A percentile compares a stretch with the other conserved stretches of the same genome.
Evolutionary conservation across 176 grass and related monocot species (phyloP).

Genomic region (Aegilops tauschii): DNA sequence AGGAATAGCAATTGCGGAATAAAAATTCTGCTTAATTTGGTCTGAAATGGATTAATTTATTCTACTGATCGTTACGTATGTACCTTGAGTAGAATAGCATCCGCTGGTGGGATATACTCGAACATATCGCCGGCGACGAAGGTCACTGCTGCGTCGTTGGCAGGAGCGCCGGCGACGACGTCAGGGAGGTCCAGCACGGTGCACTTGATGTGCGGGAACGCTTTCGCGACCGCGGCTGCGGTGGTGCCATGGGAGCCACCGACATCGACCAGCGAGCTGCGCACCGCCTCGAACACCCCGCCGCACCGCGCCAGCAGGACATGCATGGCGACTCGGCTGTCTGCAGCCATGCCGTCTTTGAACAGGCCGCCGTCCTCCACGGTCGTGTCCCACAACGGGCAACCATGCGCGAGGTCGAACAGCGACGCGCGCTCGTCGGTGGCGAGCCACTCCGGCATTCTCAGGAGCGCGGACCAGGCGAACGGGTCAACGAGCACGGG

Average conservation of each 20-base stretch:
- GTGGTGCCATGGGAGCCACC: not conserved
- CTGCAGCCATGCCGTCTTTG: not conserved
- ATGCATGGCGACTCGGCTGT: not conserved
- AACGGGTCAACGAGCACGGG: not conserved
- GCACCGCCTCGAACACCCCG: not conserved
- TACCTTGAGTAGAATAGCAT: not conserved
- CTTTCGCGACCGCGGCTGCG: not conserved
- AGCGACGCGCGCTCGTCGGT: not conserved
- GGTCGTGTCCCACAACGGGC: not conserved
- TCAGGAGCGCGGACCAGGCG: not conserved
- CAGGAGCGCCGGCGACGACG: not conserved
- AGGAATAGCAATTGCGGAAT: not conserved
- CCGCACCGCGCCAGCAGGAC: not conserved
- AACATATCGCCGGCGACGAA: not conserved
- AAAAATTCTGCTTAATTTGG: too few relatives aligned
- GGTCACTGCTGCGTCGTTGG: not conserved
- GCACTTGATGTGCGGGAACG: not conserved
- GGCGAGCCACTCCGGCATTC: conserved; percentile 14
- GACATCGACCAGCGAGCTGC: not conserved
- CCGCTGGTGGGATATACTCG: not conserved
- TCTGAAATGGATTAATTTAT: too few relatives aligned
- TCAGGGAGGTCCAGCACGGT: not conserved
- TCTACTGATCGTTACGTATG: not conserved
- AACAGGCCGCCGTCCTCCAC: not conserved
- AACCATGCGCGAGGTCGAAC: not conserved